These are phyloP conservation scores for Neopestalotiopsis sp. DNA, from an alignment of 2,329 filamentous ascomycete species.

Conservation along the genomic window DNA sequence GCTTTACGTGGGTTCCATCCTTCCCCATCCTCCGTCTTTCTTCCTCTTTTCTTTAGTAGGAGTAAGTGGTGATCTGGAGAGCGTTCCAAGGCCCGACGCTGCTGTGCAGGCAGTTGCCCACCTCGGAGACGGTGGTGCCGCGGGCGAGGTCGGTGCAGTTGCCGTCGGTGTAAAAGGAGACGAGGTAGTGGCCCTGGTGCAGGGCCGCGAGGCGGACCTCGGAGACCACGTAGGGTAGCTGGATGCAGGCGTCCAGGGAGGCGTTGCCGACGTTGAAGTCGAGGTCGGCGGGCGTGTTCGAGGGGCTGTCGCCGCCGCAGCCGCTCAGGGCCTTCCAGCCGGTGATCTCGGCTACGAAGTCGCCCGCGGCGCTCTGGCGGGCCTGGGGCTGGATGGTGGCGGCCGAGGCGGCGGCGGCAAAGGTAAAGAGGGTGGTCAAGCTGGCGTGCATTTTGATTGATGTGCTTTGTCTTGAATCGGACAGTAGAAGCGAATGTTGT, in stretches of 20 bases:
- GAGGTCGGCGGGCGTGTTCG: not conserved
- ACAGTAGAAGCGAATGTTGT: not conserved
- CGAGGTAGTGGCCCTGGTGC: constrained; percentile 4
- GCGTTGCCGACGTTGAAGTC: not conserved
- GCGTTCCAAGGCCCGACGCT: not conserved
- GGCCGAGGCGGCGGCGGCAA: not conserved
- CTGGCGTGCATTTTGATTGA: not conserved
- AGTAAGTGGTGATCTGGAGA: constrained; percentile 8
- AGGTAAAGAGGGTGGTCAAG: not conserved
- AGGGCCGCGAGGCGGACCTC: not conserved
- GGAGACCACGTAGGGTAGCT: not conserved
- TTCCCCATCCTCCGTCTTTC: not conserved
- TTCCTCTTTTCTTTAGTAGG: not conserved
- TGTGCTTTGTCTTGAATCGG: not conserved
- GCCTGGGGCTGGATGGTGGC: not conserved
- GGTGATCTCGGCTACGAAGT: not conserved
- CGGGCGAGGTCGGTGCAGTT: not conserved
- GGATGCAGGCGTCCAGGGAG: not conserved
- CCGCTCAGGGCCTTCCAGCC: not conserved
- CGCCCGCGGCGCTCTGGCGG: not conserved
- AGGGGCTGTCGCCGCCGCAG: not conserved
- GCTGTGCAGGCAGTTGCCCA: constrained; percentile 1
- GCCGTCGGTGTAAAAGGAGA: constrained; percentile 5
- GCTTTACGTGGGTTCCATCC: no score
- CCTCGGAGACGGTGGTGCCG: constrained; percentile 10